Percentiles rank a stretch among this genome's conserved stretches.
Conservation (phyloP, 192 early-diverging fungal genomes). For the Dispira parvispora region DNA sequence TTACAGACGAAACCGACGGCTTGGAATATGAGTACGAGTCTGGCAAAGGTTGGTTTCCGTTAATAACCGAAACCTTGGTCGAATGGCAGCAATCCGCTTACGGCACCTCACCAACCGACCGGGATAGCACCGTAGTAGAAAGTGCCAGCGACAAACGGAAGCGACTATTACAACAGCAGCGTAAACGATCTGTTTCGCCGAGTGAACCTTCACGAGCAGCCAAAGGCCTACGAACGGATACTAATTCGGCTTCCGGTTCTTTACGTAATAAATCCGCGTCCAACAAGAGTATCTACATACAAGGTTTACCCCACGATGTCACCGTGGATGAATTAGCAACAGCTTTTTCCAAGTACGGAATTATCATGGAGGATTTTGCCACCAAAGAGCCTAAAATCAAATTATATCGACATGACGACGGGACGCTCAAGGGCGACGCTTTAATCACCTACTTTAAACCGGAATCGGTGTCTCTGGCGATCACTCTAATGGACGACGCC, state of each 20-base stretch:
- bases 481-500: constrained; percentile 74
- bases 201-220: neutral
- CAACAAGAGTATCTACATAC: constrained; percentile 74
- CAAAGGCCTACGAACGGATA: constrained; percentile 11
- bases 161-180: constrained; percentile 10
- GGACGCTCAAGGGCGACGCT: constrained; percentile 73
- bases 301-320: constrained; percentile 62
- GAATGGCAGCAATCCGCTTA: constrained; percentile 28
- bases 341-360: constrained; percentile 57
- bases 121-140: too few relatives aligned
- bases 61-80: constrained; percentile 30
- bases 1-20: constrained; percentile 51
- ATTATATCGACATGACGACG: constrained; percentile 59
- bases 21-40: constrained; percentile 75
- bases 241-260: neutral
- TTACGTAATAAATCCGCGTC: constrained; percentile 17
- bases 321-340: constrained; percentile 63
- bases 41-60: constrained; percentile 75
- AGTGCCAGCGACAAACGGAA: constrained; percentile 15
- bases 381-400: constrained; percentile 64
- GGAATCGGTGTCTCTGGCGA: constrained; percentile 73
- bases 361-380: constrained; percentile 56
- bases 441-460: constrained; percentile 81
- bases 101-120: neutral
- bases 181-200: constrained; percentile 7